Evolutionary conservation across 805 yeast genomes (phyloP), one percentile per base, ranked within the genome.

Genomic region (Tetrapisispora iriomotensis): DNA sequence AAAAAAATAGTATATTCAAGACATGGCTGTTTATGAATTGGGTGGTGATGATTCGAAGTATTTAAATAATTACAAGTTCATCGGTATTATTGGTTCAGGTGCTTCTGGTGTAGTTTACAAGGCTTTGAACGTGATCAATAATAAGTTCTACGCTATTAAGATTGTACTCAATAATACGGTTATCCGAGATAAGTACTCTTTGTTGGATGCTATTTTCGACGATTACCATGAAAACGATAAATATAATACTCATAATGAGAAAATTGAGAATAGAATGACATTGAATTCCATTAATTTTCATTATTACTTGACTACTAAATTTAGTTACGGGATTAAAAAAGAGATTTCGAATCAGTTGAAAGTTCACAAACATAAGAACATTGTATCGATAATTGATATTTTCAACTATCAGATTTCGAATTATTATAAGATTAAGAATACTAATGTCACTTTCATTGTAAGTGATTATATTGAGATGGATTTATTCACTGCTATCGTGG

Each of bases 401-500:
- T 68, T 81, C 45, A 80, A 77, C 43, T 67, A 76, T 14, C 31
- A 34, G 22, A 27, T 27, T 21, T 26, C 37, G 19, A 34, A 26
- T 20, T 25, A 34, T 36, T 26, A 35, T 17, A 27, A 35, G 12
- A 35, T 33, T 24, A 33, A 35, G 20, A 21, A 28, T 28, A 27
- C 38, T 7, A 61, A 68, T 27, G 79, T 79, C 2, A 51, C 66
- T 4, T 79, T 83, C 49, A 78, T 85, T 19, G 70, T 90, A 8
- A 80, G 88, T 85, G 97, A 90, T 59, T 86, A 83, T 60, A 82
- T 71, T 54, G 74, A 79, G 20, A 95, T 94, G 37, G 98, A 90
- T 58, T 68, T 90, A 43, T 92, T 90, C 60, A 73, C 79, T 37
- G 79, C 84, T 39, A 90, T 90, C 39, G 90, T 88, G 30, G 95